A percentile compares a stretch with the other conserved stretches of the same genome.
phyloP scores from a whole-genome alignment of 352 stramenopile genomes.

The Phytophthora meadii region DNA sequence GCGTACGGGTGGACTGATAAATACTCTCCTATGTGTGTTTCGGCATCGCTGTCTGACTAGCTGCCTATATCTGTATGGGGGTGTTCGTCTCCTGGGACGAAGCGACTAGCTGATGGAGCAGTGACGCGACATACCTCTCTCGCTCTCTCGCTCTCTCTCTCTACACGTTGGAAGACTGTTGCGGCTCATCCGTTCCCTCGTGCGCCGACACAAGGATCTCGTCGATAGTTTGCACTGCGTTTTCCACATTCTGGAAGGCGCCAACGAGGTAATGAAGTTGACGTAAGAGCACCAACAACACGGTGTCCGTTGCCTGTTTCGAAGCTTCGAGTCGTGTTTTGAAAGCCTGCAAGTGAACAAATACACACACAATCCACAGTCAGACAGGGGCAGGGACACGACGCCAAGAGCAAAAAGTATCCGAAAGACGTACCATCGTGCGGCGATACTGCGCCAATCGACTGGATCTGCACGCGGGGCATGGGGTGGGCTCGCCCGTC shows the following conservation, averaged over 20 bases:
- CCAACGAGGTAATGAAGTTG: constrained; percentile 80
- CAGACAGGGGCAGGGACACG: not conserved
- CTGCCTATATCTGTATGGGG: constrained; percentile 24
- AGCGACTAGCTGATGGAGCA: constrained; percentile 10
- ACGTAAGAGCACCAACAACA: constrained; percentile 62
- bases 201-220: constrained; percentile 61
- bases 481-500: constrained; percentile 38
- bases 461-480: constrained; percentile 51
- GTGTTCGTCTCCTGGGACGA: constrained; percentile 12
- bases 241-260: constrained; percentile 77
- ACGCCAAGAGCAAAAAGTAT: not conserved
- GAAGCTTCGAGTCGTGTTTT: constrained; percentile 54
- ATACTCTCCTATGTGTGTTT: constrained; percentile 46
- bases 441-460: constrained; percentile 63
- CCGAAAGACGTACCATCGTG: constrained; percentile 55
- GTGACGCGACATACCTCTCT: constrained; percentile 4
- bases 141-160: not conserved
- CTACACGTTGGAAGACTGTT: constrained; percentile 22
- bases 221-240: constrained; percentile 66
- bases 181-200: constrained; percentile 33
- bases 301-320: constrained; percentile 41
- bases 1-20: constrained; percentile 43
- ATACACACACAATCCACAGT: constrained; percentile 12
- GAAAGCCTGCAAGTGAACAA: constrained; percentile 39
- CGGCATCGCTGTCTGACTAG: constrained; percentile 20